phyloP scores from a whole-genome alignment of 345 rosid genomes.

The Gossypium longicalyx region DNA sequence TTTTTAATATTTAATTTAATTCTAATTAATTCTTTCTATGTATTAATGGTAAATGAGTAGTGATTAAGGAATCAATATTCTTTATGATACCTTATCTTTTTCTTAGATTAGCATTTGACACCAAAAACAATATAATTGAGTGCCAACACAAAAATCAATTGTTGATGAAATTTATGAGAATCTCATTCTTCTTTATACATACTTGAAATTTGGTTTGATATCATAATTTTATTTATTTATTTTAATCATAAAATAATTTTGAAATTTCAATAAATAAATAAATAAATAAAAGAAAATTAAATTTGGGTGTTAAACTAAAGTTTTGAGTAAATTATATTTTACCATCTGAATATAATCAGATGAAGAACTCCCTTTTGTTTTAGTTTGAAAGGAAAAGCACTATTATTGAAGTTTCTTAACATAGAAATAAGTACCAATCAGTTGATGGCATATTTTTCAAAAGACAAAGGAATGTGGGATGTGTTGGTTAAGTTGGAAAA shows the following conservation, averaged over 20 bases:
- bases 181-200: not conserved
- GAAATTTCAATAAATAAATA: no score
- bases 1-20: no score
- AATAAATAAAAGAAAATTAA: no score
- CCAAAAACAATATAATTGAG: not conserved
- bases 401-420: not conserved
- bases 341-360: no score
- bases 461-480: not conserved
- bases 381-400: no score
- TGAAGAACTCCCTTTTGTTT: not conserved
- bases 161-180: not conserved
- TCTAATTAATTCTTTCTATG: no score
- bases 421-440: conserved; percentile 1
- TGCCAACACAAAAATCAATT: not conserved
- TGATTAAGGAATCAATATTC: no score
- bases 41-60: not conserved
- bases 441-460: not conserved
- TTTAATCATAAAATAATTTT: no score
- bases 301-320: no score
- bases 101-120: not conserved
- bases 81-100: not conserved
- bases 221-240: no score
- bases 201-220: no score
- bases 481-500: not conserved
- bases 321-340: no score